phyloP scores from a whole-genome alignment of 1,139 yeast genomes.

The Entelexis sorbosivorans region DNA sequence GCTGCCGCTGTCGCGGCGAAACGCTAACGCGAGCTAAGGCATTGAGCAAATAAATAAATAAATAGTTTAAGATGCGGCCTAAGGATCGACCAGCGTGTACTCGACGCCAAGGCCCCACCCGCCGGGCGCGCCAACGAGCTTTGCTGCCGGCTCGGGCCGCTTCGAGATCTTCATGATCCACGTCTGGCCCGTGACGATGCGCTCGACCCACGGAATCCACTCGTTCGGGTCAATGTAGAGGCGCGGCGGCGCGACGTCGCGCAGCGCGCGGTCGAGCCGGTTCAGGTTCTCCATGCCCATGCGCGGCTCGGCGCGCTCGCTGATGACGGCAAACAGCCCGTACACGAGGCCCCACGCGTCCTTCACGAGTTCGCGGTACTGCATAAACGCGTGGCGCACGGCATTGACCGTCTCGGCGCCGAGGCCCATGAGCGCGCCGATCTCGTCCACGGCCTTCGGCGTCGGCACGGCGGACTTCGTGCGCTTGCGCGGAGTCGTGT shows the following conservation, averaged over 20 bases:
- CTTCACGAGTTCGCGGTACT: slow-evolving; percentile 29
- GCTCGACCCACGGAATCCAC: slow-evolving; percentile 30
- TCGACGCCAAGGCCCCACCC: slow-evolving; percentile 22
- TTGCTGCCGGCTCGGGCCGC: slow-evolving; percentile 19
- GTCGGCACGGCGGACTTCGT: slow-evolving; percentile 20
- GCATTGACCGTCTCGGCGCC: slow-evolving; percentile 25
- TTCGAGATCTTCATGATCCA: slow-evolving; percentile 29
- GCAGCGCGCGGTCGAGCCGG: slow-evolving; percentile 10
- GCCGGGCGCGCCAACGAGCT: slow-evolving; percentile 20
- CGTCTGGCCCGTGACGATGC: slow-evolving; percentile 30
- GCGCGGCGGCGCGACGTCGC: slow-evolving; percentile 8
- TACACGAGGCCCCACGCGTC: slow-evolving; percentile 32
- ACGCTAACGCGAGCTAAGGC: too few relatives aligned
- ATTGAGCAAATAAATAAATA: background rate
- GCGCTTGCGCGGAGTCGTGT: slow-evolving; percentile 3
- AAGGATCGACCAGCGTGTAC: slow-evolving; percentile 4
- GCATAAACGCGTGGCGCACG: slow-evolving; percentile 27
- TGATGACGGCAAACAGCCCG: slow-evolving; percentile 29
- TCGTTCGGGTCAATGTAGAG: slow-evolving; percentile 25
- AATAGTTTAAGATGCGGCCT: background rate
- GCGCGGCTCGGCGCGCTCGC: slow-evolving; percentile 29
- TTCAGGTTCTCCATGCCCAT: slow-evolving; percentile 12
- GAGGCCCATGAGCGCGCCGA: slow-evolving; percentile 25
- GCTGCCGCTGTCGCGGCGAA: too few relatives aligned
- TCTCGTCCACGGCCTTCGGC: slow-evolving; percentile 21